Percentiles rank a stretch among this genome's conserved stretches.
Conservation (phyloP, 1,284 basidiomycete species). For the Tylopilus microsporus region DNA sequence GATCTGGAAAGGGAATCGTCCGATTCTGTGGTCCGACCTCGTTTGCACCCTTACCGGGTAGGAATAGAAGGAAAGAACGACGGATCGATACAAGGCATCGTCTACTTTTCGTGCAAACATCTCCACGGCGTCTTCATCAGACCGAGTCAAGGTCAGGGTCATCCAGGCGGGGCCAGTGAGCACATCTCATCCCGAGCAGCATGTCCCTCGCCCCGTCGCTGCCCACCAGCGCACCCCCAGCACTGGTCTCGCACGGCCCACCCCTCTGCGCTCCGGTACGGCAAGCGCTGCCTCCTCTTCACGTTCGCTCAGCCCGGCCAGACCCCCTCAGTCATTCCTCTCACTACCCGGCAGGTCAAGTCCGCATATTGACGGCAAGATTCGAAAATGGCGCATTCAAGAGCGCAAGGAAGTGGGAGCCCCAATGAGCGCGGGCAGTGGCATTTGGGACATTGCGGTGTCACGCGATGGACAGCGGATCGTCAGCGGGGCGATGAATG, state of each 20-base stretch:
- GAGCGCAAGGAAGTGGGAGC: too few species aligned
- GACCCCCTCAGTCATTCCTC: constrained; percentile 25
- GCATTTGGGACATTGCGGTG: too few species aligned
- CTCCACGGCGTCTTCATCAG: constrained; percentile 88
- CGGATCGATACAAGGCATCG: constrained; percentile 77
- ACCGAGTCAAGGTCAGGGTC: constrained; percentile 76
- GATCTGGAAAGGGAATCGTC: constrained; percentile 78
- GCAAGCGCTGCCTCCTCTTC: constrained; percentile 32
- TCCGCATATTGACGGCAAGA: neutral
- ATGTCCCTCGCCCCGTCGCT: constrained; percentile 25
- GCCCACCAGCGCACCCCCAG: constrained; percentile 42
- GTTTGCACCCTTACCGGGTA: constrained; percentile 86
- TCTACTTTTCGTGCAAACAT: constrained; percentile 81
- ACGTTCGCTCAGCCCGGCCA: constrained; percentile 41
- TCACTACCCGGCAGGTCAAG: constrained; percentile 15
- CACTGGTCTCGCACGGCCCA: constrained; percentile 32
- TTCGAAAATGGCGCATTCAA: too few species aligned
- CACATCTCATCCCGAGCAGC: constrained; percentile 11
- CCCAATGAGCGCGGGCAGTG: too few species aligned
- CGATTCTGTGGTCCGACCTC: constrained; percentile 82
- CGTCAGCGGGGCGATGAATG: too few species aligned
- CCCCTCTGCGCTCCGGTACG: constrained; percentile 33
- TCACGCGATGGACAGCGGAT: too few species aligned
- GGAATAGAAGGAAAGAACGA: constrained; percentile 99
- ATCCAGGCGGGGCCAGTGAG: constrained; percentile 39